Conservation (phyloP, 306 rosid genomes). For the Spatholobus suberectus region DNA sequence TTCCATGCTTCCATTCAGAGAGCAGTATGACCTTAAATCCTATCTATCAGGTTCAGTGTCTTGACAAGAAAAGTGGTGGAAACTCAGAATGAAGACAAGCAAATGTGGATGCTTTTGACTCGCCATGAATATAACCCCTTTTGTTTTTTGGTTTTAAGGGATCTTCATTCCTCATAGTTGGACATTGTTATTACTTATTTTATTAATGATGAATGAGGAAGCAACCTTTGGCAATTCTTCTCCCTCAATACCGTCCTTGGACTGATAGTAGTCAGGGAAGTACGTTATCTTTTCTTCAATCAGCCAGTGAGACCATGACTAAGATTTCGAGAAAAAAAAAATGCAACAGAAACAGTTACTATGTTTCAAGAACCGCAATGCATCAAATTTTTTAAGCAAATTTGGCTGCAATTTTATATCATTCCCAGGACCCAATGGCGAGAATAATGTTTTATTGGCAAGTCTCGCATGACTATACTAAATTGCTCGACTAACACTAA, state of each 20-base stretch:
- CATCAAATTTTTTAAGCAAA: not conserved
- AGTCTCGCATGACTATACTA: constrained; percentile 16
- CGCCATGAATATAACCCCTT: not conserved
- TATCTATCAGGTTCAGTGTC: not conserved
- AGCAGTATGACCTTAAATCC: constrained; percentile 14
- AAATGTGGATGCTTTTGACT: not conserved
- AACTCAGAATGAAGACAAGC: not conserved
- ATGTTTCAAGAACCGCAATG: not conserved
- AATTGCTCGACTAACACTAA: not conserved
- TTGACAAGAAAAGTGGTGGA: not conserved
- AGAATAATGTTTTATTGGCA: constrained; percentile 30
- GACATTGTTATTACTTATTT: not conserved
- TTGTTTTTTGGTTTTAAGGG: not conserved
- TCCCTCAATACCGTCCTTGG: no score
- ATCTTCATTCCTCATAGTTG: not conserved
- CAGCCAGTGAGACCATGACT: not conserved
- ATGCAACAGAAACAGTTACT: not conserved
- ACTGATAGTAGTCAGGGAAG: no score
- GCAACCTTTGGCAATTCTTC: not conserved
- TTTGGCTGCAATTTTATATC: not conserved
- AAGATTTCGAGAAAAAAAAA: not conserved
- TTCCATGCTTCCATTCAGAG: constrained; percentile 9
- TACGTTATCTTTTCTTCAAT: not conserved
- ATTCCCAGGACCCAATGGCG: not conserved
- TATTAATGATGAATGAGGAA: not conserved